Conservation (phyloP, 768 basidiomycete species). For the Pleurotus salmoneostramineus region DNA sequence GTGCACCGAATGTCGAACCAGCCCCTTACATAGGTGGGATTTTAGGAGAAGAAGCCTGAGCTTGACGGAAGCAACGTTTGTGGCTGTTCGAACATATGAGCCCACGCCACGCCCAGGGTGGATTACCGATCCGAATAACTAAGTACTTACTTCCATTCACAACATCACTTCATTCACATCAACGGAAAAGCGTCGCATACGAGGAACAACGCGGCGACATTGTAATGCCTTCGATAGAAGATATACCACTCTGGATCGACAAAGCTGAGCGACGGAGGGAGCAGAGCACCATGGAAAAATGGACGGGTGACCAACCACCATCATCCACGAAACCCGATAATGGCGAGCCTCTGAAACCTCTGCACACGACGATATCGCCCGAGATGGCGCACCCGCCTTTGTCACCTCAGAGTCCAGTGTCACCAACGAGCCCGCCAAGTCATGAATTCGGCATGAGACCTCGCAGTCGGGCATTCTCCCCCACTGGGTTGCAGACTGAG, state of each 20-base stretch:
- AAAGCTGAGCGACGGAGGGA: neutral
- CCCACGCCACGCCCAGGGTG: too few species aligned
- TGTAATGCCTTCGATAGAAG: neutral
- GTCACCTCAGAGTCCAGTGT: neutral
- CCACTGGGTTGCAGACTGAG: neutral
- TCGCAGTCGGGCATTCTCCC: neutral
- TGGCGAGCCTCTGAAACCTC: neutral
- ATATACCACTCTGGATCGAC: neutral
- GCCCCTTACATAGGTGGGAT: too few species aligned
- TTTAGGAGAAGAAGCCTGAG: too few species aligned
- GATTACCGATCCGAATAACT: too few species aligned
- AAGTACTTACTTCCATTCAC: too few species aligned
- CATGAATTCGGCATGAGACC: neutral
- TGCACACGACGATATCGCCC: too few species aligned
- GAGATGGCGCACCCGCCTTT: too few species aligned
- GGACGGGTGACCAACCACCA: neutral
- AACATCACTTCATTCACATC: too few species aligned
- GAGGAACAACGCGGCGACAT: neutral
- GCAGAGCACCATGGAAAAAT: neutral
- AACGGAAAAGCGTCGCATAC: too few species aligned
- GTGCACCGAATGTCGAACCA: too few species aligned
- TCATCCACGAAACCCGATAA: neutral
- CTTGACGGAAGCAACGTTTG: too few species aligned
- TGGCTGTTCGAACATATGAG: too few species aligned
- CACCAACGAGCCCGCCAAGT: neutral